Conservation (phyloP, 75 land plant species). For the Selaginella tamariscina region DNA sequence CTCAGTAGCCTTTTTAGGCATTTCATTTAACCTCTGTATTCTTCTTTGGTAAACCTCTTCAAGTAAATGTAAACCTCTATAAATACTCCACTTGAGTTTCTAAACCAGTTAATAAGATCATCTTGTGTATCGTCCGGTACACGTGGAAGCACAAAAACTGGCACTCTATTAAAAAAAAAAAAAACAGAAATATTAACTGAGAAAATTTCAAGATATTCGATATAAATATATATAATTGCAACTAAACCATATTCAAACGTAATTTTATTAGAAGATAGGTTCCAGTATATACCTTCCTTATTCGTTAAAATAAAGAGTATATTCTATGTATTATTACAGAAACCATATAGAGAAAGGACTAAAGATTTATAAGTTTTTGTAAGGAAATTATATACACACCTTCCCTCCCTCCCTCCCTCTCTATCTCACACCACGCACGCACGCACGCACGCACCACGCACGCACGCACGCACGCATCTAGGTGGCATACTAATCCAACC, state of each 20-base stretch:
- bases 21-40: conserved; percentile 40
- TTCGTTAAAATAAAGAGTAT: background rate
- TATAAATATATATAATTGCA: background rate
- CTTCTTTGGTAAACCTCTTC: conserved; percentile 34
- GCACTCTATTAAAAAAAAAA: conserved; percentile 34
- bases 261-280: too few relatives aligned
- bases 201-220: background rate
- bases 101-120: conserved; percentile 62
- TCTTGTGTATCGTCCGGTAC: conserved; percentile 53
- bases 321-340: background rate
- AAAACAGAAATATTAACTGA: background rate
- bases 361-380: too few relatives aligned
- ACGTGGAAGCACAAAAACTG: conserved; percentile 60
- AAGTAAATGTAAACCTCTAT: conserved; percentile 41
- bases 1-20: conserved; percentile 54
- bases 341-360: background rate
- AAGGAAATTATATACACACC: too few relatives aligned
- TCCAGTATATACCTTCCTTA: too few relatives aligned
- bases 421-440: too few relatives aligned
- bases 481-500: too few relatives aligned
- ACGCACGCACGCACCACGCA: too few relatives aligned
- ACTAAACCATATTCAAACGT: conserved; percentile 7
- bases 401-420: too few relatives aligned
- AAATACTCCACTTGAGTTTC: conserved; percentile 38
- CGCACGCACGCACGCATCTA: too few relatives aligned